Percentiles rank a stretch among this genome's conserved stretches.
These are phyloP conservation scores for Globisporangium paroecandrum DNA, from an alignment of 352 stramenopile genomes.

Conservation along the genomic window DNA sequence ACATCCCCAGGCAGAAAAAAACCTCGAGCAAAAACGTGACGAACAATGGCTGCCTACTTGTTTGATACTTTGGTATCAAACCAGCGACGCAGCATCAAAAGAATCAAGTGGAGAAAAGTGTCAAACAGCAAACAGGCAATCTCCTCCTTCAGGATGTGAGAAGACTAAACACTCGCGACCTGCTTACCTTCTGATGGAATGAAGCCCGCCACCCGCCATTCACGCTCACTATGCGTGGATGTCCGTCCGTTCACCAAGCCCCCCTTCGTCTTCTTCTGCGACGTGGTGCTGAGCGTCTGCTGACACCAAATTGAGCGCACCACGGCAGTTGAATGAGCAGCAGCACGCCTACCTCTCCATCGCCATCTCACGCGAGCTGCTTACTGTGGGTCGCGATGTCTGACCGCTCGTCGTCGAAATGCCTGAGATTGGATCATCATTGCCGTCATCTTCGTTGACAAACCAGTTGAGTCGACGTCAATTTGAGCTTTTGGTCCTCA, in stretches of 20 bases:
- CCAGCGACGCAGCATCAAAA: not conserved
- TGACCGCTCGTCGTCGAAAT: not conserved
- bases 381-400: not conserved
- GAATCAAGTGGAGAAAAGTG: constrained; percentile 7
- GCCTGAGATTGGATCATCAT: not conserved
- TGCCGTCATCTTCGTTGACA: not conserved
- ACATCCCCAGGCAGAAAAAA: constrained; percentile 6
- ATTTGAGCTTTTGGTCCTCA: not conserved
- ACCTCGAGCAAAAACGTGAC: constrained; percentile 7
- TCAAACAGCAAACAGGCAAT: not conserved
- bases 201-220: too few species aligned
- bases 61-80: not conserved
- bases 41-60: constrained; percentile 5
- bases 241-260: not conserved
- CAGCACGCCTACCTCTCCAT: too few species aligned
- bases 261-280: not conserved
- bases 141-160: not conserved
- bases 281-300: not conserved
- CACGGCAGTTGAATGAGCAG: too few species aligned
- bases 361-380: too few species aligned
- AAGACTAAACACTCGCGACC: not conserved
- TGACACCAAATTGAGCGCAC: not conserved
- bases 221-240: too few species aligned
- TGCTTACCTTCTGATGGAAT: not conserved
- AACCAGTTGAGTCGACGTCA: not conserved